Evolutionary conservation across 106 monocot species (phyloP), one percentile per base, ranked within the genome.

Genomic region (Acorus gramineus): DNA sequence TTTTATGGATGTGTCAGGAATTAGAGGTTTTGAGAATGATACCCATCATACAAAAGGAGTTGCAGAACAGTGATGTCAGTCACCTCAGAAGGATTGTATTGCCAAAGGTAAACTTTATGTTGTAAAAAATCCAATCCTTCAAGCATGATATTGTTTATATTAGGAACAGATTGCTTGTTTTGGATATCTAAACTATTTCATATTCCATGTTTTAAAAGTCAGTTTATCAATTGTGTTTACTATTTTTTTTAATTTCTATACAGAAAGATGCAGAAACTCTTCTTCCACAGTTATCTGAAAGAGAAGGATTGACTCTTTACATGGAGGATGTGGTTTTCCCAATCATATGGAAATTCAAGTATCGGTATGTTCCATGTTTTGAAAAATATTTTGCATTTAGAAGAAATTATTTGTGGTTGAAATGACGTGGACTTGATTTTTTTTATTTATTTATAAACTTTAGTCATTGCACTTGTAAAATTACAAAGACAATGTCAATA

Each of bases 281-380:
- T 64, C 74, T 85, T 63, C 85, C 85, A 57, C 64, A 56, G 9
- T 70, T 90, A 52, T 51, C n/a, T 52, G 68, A 82, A 60, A 77
- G 72, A 48, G 82, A 77, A 1, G 72, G 77, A 47, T 54, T 80
- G 8, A 4, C 57, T 2, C 54, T 90, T 59, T 53, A 53, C 11
- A 83, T 89, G 85, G 46, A 67, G 46, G 89, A 89, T 53, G 11
- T 80, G 47, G 43, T 49, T n/a, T 63, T 82, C 60, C 69, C 66
- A 42, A 54, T 63, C 42, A 66, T 74, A 42, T 89, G 89, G 89
- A 74, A 69, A 61, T 42, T 59, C 6, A 59, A 8, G 8, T 59
- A 28, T 43, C 14, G 59, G 59, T 59, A 13, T n/a, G 44, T 14
- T 8, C 8, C 44, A 4, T 8, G 4, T 42, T 28, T 28, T 0